phyloP scores from a whole-genome alignment of 2,329 filamentous ascomycete genomes.

The Aspergillus chevalieri region DNA sequence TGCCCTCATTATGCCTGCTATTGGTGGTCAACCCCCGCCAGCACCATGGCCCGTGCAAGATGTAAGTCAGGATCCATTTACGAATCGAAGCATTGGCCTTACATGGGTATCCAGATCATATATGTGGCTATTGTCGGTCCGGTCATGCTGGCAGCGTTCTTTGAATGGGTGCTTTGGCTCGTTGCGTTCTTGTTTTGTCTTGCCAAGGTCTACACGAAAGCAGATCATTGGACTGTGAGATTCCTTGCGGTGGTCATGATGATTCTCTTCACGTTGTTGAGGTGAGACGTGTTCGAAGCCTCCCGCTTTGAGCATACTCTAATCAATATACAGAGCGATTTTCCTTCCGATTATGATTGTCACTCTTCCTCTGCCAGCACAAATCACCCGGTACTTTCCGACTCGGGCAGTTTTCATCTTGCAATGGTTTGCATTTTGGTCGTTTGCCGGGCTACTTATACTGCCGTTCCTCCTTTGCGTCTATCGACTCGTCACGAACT shows the following conservation, averaged over 20 bases:
- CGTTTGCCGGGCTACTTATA: conserved; percentile 76
- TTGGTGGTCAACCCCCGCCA: conserved; percentile 8
- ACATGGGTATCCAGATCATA: conserved; percentile 57
- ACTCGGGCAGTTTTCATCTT: conserved; percentile 60
- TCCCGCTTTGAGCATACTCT: not conserved
- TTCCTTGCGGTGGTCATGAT: conserved; percentile 71
- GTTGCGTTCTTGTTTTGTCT: conserved; percentile 91
- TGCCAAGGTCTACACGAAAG: conserved; percentile 79
- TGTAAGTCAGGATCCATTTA: conserved; percentile 21
- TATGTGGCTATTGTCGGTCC: conserved; percentile 76
- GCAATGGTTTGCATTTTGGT: conserved; percentile 95
- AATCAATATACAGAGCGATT: conserved; percentile 54
- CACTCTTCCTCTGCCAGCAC: conserved; percentile 73
- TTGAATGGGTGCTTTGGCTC: conserved; percentile 95
- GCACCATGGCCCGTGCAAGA: conserved; percentile 32
- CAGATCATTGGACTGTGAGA: conserved; percentile 77
- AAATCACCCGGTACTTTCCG: conserved; percentile 69
- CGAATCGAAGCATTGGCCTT: not conserved
- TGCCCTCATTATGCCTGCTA: not conserved
- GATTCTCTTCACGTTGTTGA: conserved; percentile 64
- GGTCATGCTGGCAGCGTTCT: conserved; percentile 73
- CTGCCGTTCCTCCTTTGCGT: conserved; percentile 91
- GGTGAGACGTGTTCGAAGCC: conserved; percentile 48
- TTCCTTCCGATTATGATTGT: conserved; percentile 94
- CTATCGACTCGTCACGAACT: conserved; percentile 82